Evolutionary conservation across 1,284 basidiomycete species (phyloP).

Genomic region (Afroboletus lepidellus): DNA sequence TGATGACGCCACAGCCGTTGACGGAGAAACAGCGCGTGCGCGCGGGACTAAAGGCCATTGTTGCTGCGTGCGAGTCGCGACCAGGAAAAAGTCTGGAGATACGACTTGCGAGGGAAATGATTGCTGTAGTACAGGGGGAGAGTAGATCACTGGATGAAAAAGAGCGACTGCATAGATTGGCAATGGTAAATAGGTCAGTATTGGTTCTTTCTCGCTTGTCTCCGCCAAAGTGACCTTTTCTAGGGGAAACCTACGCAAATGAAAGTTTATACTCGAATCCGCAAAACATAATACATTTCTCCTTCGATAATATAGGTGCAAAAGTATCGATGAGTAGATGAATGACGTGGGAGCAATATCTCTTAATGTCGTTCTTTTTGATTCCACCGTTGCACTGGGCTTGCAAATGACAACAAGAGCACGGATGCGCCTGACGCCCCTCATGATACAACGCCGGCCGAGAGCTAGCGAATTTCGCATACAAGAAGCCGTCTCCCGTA

Average conservation of each 20-base stretch:
- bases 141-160: conserved; percentile 49
- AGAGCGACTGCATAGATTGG: conserved; percentile 60
- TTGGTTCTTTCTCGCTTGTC: neutral
- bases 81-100: conserved; percentile 57
- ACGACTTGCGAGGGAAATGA: conserved; percentile 72
- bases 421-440: too few relatives aligned
- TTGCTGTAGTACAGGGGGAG: conserved; percentile 62
- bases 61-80: conserved; percentile 54
- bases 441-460: too few relatives aligned
- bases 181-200: conserved; percentile 78
- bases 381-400: too few relatives aligned
- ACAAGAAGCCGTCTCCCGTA: too few relatives aligned
- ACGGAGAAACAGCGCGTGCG: conserved; percentile 76
- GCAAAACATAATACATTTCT: too few relatives aligned
- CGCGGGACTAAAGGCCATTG: conserved; percentile 65
- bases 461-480: too few relatives aligned
- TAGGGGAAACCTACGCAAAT: conserved; percentile 28
- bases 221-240: neutral
- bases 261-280: neutral
- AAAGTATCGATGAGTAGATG: too few relatives aligned
- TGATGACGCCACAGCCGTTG: conserved; percentile 67
- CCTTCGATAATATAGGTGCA: neutral
- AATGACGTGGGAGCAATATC: too few relatives aligned
- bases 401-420: too few relatives aligned
- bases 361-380: too few relatives aligned